These are phyloP conservation scores for Daldinia concentrica DNA, from an alignment of 495 filamentous ascomycete species.

Conservation along the genomic window DNA sequence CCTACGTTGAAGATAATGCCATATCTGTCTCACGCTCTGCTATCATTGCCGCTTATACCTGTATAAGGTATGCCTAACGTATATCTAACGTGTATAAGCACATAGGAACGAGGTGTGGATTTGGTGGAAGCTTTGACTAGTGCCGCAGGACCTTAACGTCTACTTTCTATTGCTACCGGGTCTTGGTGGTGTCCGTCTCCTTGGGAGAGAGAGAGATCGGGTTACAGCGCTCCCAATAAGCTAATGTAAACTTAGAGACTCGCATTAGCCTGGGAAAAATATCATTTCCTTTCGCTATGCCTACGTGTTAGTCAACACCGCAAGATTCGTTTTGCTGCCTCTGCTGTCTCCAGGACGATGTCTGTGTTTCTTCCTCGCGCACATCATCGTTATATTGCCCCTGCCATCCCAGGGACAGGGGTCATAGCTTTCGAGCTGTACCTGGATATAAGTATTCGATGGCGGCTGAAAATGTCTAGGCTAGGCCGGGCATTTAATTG, in stretches of 20 bases:
- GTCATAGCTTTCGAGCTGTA: conserved; percentile 19
- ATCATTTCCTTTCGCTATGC: conserved; percentile 3
- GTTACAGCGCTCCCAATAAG: conserved; percentile 23
- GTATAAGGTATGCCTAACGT: conserved; percentile 7
- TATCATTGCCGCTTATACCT: conserved; percentile 14
- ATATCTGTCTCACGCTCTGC: conserved; percentile 13
- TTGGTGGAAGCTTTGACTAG: conserved; percentile 42
- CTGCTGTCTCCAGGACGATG: conserved; percentile 9
- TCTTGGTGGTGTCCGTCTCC: conserved; percentile 32
- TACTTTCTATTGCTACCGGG: conserved; percentile 26
- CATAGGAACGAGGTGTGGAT: conserved; percentile 26
- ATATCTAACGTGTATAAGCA: background rate
- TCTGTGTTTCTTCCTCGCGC: conserved; percentile 33
- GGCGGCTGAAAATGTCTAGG: conserved; percentile 40
- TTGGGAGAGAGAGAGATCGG: conserved; percentile 23
- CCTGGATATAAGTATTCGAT: conserved; percentile 36
- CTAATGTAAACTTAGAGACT: conserved; percentile 37
- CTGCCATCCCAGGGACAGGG: conserved; percentile 27
- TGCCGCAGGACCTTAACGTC: conserved; percentile 30
- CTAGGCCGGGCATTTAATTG: conserved; percentile 37
- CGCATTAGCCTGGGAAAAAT: conserved; percentile 25
- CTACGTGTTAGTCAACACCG: conserved; percentile 33
- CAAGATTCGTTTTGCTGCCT: conserved; percentile 36
- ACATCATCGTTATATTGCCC: conserved; percentile 44
- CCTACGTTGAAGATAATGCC: conserved; percentile 20